Evolutionary conservation across 331 rosid species (phyloP).

Genomic region (Erythrophleum ivorense): DNA sequence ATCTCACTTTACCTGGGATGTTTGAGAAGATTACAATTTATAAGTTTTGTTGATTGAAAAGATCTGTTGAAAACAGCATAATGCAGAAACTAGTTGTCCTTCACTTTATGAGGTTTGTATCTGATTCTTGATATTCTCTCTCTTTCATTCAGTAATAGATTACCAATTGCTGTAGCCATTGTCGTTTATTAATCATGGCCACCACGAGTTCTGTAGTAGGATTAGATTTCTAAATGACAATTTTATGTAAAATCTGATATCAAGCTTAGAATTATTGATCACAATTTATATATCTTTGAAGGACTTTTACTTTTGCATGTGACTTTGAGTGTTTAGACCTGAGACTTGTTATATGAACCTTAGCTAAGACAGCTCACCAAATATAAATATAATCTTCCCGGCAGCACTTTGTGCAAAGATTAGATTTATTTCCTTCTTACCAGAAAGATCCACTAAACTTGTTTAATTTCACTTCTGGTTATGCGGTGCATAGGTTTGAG

Average conservation of each 20-base stretch:
- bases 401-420: constrained; percentile 16
- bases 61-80: neutral
- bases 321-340: constrained; percentile 6
- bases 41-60: constrained; percentile 6
- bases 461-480: neutral
- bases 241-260: neutral
- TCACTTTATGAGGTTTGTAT: neutral
- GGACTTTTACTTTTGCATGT: constrained; percentile 23
- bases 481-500: constrained; percentile 7
- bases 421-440: neutral
- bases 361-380: neutral
- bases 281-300: neutral
- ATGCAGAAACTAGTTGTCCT: neutral
- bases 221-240: neutral
- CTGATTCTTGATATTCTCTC: neutral
- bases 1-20: neutral
- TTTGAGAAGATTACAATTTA: neutral
- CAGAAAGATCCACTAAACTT: neutral
- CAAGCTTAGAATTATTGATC: neutral
- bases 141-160: neutral
- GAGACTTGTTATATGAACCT: constrained; percentile 4
- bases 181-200: neutral
- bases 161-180: neutral
- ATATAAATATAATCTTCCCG: constrained; percentile 10
- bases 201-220: neutral